These are phyloP conservation scores for Dioscorea cayenensis DNA, from an alignment of 116 monocot species.

Conservation along the genomic window DNA sequence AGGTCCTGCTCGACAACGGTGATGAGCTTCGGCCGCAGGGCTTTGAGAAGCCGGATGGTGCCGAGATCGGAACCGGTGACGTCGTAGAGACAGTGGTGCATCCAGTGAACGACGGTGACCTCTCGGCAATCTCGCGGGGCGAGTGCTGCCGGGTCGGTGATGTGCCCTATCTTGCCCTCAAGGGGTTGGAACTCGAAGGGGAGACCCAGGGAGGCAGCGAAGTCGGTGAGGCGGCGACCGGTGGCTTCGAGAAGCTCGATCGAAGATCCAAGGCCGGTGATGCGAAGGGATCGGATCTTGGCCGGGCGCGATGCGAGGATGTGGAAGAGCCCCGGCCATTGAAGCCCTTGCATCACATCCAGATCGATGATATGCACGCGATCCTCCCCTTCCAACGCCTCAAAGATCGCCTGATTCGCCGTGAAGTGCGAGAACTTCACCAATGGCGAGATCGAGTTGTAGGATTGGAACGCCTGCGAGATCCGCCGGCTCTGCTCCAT, in stretches of 20 bases:
- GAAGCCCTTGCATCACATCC: slow-evolving; percentile 93
- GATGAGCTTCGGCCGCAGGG: slow-evolving; percentile 55
- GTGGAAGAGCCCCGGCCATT: slow-evolving; percentile 92
- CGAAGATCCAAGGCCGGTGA: slow-evolving; percentile 74
- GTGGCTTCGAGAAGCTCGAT: slow-evolving; percentile 71
- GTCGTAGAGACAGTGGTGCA: slow-evolving; percentile 89
- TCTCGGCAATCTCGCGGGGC: slow-evolving; percentile 19
- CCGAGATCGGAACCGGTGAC: slow-evolving; percentile 63
- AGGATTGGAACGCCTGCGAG: slow-evolving; percentile 54
- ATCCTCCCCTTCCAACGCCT: slow-evolving; percentile 53
- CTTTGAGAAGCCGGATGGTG: slow-evolving; percentile 32
- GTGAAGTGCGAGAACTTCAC: slow-evolving; percentile 97
- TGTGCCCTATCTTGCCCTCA: slow-evolving; percentile 62
- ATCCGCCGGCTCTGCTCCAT: slow-evolving; percentile 30
- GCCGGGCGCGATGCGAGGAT: slow-evolving; percentile 62
- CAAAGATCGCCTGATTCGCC: slow-evolving; percentile 84
- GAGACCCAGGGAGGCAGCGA: slow-evolving; percentile 56
- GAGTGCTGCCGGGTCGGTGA: slow-evolving; percentile 24
- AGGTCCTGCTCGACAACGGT: slow-evolving; percentile 82
- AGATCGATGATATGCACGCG: slow-evolving; percentile 74
- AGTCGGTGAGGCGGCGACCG: slow-evolving; percentile 67
- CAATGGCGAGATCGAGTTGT: slow-evolving; percentile 70
- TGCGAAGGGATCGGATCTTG: slow-evolving; percentile 47
- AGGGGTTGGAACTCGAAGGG: slow-evolving; percentile 74
- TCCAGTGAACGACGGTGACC: slow-evolving; percentile 79